Percentiles rank a stretch among this genome's conserved stretches.
These are phyloP conservation scores for Sphagnurus paluster DNA, from an alignment of 1,284 basidiomycete species.

Conservation along the genomic window DNA sequence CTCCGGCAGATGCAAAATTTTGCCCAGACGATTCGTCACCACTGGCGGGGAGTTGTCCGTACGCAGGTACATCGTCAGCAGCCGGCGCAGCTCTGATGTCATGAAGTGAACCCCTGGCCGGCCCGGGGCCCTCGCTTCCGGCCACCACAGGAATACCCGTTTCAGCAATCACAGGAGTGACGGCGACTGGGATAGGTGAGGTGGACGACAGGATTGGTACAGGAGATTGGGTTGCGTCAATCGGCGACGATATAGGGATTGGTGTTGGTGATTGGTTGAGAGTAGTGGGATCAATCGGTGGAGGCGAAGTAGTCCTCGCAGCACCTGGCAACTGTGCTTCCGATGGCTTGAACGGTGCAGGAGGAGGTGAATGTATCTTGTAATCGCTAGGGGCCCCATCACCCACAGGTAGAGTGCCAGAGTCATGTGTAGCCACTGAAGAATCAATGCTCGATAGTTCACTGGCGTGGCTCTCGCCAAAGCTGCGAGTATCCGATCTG, in stretches of 20 bases:
- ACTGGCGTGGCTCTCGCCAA: slow-evolving; percentile 75
- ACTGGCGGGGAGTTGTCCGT: slow-evolving; percentile 25
- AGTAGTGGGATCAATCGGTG: slow-evolving; percentile 50
- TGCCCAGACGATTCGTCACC: slow-evolving; percentile 13
- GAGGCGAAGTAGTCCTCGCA: slow-evolving; percentile 20
- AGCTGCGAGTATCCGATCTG: slow-evolving; percentile 73
- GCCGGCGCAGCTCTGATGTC: slow-evolving; percentile 46
- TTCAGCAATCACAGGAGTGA: slow-evolving; percentile 62
- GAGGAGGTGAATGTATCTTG: slow-evolving; percentile 14
- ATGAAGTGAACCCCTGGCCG: slow-evolving; percentile 60
- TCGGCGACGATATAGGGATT: slow-evolving; percentile 39
- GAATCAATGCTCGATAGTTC: slow-evolving; percentile 63
- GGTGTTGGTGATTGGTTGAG: slow-evolving; percentile 60
- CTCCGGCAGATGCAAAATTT: slow-evolving; percentile 45
- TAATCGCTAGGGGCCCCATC: slow-evolving; percentile 37
- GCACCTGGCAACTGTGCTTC: slow-evolving; percentile 6
- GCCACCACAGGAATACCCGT: slow-evolving; percentile 58
- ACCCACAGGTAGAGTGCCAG: slow-evolving; percentile 29
- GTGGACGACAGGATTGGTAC: slow-evolving; percentile 21
- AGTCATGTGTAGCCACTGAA: slow-evolving; percentile 28
- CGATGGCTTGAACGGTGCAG: slow-evolving; percentile 19
- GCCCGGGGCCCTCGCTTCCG: slow-evolving; percentile 56
- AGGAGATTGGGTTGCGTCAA: slow-evolving; percentile 24
- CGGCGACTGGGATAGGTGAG: slow-evolving; percentile 27
- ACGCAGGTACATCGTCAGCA: slow-evolving; percentile 28